phyloP scores from a whole-genome alignment of 2,329 filamentous ascomycete genomes.

The Fusarium anthophilum region DNA sequence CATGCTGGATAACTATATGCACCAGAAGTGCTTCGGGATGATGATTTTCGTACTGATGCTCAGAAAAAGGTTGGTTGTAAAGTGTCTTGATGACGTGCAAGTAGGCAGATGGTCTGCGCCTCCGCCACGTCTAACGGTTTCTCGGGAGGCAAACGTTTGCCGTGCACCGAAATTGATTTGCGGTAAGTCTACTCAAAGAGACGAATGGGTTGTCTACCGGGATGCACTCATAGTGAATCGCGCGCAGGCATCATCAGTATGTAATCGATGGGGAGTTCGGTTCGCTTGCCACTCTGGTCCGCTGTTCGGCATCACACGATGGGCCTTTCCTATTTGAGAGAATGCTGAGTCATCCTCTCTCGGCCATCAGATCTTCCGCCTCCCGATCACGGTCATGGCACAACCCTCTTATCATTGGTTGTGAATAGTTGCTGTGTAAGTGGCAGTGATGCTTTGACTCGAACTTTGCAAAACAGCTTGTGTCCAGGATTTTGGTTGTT shows the following conservation, averaged over 20 bases:
- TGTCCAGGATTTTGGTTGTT: neutral
- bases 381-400: slow-evolving; percentile 1
- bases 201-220: slow-evolving; percentile 33
- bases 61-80: slow-evolving; percentile 16
- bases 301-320: slow-evolving; percentile 43
- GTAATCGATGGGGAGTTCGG: slow-evolving; percentile 32
- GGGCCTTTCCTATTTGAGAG: slow-evolving; percentile 38
- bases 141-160: neutral
- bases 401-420: slow-evolving; percentile 6
- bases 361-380: slow-evolving; percentile 39
- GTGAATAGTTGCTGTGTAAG: neutral
- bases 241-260: slow-evolving; percentile 35
- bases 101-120: slow-evolving; percentile 10
- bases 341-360: slow-evolving; percentile 38
- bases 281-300: slow-evolving; percentile 43
- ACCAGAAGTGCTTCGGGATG: slow-evolving; percentile 11
- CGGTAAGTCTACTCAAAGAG: slow-evolving; percentile 23
- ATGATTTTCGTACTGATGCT: slow-evolving; percentile 13
- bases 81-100: slow-evolving; percentile 37
- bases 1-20: slow-evolving; percentile 28
- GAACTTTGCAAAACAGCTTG: neutral
- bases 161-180: neutral
- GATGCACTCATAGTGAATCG: slow-evolving; percentile 43
- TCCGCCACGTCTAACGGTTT: slow-evolving; percentile 18
- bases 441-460: neutral